Evolutionary conservation across 2,329 filamentous ascomycete genomes (phyloP).

Genomic region (Verticillium klebahnii): DNA sequence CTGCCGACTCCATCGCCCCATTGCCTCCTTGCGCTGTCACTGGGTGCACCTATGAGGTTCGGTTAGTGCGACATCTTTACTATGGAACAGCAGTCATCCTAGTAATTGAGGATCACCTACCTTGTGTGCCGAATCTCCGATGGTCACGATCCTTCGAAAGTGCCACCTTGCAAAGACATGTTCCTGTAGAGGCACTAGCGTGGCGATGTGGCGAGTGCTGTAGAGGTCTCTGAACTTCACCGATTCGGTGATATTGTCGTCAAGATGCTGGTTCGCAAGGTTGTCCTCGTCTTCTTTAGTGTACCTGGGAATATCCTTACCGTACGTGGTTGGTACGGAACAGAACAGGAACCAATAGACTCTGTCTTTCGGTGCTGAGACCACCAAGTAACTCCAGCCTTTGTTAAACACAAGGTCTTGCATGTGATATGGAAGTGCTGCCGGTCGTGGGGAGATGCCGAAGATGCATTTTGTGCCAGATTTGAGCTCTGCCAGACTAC

Average conservation of each 20-base stretch:
- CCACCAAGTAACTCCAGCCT: constrained; percentile 19
- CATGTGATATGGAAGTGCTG: not conserved
- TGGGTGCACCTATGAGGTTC: constrained; percentile 18
- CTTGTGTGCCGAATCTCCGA: constrained; percentile 39
- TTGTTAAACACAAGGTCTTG: constrained; percentile 9
- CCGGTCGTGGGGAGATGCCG: constrained; percentile 25
- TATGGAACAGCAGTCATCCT: not conserved
- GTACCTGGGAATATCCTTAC: constrained; percentile 26
- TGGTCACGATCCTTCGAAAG: constrained; percentile 29
- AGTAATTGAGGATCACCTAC: constrained; percentile 12
- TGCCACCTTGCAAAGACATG: constrained; percentile 33
- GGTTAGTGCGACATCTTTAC: no score
- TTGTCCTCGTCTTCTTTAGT: constrained; percentile 22
- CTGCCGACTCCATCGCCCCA: constrained; percentile 17
- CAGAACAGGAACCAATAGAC: constrained; percentile 32
- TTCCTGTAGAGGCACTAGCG: constrained; percentile 21
- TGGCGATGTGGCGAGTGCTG: constrained; percentile 19
- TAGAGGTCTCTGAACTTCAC: constrained; percentile 24
- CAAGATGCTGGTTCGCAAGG: constrained; percentile 17
- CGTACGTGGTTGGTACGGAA: constrained; percentile 20
- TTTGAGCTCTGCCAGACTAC: not conserved
- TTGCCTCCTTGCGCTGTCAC: constrained; percentile 20
- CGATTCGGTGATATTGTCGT: constrained; percentile 15
- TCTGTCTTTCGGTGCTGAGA: constrained; percentile 22
- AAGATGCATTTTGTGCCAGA: constrained; percentile 27